Evolutionary conservation across 1,284 basidiomycete genomes (phyloP), one percentile per base, ranked within the genome.

Genomic region (Fomes fomentarius): DNA sequence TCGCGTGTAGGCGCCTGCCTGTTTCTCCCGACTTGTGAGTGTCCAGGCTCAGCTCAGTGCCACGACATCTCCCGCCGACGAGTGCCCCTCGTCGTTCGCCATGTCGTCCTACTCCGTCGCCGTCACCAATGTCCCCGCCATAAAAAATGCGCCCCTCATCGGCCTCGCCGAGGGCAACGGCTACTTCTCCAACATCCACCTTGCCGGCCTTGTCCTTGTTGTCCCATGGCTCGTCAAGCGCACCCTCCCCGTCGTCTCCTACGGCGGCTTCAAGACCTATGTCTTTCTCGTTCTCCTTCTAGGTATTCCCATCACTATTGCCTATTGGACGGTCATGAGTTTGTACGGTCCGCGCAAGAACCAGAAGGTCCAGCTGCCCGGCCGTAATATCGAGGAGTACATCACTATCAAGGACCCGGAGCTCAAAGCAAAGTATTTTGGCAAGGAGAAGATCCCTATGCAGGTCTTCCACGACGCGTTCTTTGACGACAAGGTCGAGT

Each of bases 401-500:
- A 90, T 99, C 69, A 89, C 87, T 50, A 90, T 98, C 76, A 89
- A 93, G 64, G 94, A 98, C 76, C 72, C 77, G 1, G 87, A 86
- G 58, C 80, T 99, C 67, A 90, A 85, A 76, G 78, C 80, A 25
- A 81, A 87, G 64, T 98, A 95, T 78, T 75, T 85, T 47, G 85
- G 84, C 63, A 85, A 84, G 71, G 87, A 89, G 71, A 98, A 98
- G 76, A 98, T 99, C 61, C 96, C 96, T 44, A 97, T 98, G 89
- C 95, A 99, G 76, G 76, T 92, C 62, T 97, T 98, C 81, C 91
- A 99, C 72, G 97, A 99, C 77, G 93, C 94, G 60, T 99, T 93
- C 79, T 98, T 99, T 74, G 95, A 96, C 57, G 89, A 89, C 60
- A 98, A 98, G 78, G 87, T 96, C 59, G 94, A 98, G 60, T 91